Evolutionary conservation across 805 yeast species (phyloP).

Genomic region (Pichia rugopelliculosa): DNA sequence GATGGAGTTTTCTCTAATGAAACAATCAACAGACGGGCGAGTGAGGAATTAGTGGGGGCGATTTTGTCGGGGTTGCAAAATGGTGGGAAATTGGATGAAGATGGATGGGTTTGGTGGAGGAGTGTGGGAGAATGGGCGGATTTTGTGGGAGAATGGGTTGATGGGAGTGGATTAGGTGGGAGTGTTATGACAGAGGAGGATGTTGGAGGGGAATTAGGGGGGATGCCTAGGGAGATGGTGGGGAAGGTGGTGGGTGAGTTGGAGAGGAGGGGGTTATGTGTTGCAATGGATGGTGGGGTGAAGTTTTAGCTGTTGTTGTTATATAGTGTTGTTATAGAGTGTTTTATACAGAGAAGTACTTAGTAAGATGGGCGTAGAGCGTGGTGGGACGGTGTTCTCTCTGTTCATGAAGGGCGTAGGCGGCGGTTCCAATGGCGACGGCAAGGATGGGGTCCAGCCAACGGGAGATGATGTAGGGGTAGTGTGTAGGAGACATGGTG

Average conservation of each 20-base stretch:
- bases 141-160: not conserved
- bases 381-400: slow-evolving; percentile 25
- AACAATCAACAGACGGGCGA: not conserved
- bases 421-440: slow-evolving; percentile 49
- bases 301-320: not conserved
- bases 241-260: not conserved
- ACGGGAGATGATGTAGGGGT: slow-evolving; percentile 42
- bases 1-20: not conserved
- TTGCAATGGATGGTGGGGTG: not conserved
- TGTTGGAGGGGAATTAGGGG: not conserved
- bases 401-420: slow-evolving; percentile 58
- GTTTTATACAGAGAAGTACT: not conserved
- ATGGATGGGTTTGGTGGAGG: not conserved
- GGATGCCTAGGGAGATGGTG: not conserved
- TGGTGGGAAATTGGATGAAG: not conserved
- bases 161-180: not conserved
- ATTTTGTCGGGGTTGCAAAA: not conserved
- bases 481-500: slow-evolving; percentile 8
- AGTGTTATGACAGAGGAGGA: not conserved
- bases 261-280: not conserved
- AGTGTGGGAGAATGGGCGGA: not conserved
- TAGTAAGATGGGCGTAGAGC: not conserved
- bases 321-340: too few relatives aligned
- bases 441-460: slow-evolving; percentile 61
- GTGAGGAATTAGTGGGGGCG: not conserved